Conservation (phyloP, 2,329 filamentous ascomycete species). For the Monosporascus sp. region DNA sequence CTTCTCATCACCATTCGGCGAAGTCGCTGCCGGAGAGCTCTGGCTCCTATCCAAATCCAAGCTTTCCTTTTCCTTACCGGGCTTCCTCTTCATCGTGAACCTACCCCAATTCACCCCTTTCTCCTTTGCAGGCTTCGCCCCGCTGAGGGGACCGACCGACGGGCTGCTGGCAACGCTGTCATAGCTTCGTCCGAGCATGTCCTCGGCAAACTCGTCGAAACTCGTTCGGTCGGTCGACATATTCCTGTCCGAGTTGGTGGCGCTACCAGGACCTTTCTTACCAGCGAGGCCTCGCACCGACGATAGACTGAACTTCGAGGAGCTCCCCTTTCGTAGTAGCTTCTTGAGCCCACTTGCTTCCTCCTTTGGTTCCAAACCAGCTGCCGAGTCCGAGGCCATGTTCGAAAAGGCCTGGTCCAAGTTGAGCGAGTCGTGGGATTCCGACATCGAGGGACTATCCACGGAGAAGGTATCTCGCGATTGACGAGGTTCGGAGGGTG, state of each 20-base stretch:
- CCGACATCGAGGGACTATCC: constrained; percentile 54
- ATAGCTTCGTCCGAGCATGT: constrained; percentile 44
- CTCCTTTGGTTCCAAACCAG: constrained; percentile 38
- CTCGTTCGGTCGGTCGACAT: constrained; percentile 51
- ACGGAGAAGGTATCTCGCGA: constrained; percentile 54
- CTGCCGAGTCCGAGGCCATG: constrained; percentile 48
- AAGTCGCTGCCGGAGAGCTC: constrained; percentile 11
- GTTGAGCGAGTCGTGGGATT: constrained; percentile 54
- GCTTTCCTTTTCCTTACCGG: constrained; percentile 50
- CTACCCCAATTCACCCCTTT: constrained; percentile 47
- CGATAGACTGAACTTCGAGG: constrained; percentile 59
- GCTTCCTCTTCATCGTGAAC: constrained; percentile 56
- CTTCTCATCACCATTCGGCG: constrained; percentile 16
- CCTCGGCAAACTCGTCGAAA: constrained; percentile 51
- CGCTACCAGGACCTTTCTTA: constrained; percentile 56
- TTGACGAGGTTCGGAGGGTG: constrained; percentile 46
- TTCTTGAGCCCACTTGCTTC: constrained; percentile 55
- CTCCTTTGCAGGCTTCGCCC: constrained; percentile 31
- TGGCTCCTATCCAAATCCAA: constrained; percentile 44
- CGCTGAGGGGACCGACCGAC: constrained; percentile 47
- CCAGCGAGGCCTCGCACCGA: constrained; percentile 41
- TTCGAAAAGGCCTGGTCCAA: constrained; percentile 53
- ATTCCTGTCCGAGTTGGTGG: constrained; percentile 53
- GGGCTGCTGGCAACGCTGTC: constrained; percentile 55
- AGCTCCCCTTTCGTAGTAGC: constrained; percentile 60